These are phyloP conservation scores for Apophysomyces trapeziformis DNA, from an alignment of 371 early-diverging fungal genomes.

Conservation along the genomic window DNA sequence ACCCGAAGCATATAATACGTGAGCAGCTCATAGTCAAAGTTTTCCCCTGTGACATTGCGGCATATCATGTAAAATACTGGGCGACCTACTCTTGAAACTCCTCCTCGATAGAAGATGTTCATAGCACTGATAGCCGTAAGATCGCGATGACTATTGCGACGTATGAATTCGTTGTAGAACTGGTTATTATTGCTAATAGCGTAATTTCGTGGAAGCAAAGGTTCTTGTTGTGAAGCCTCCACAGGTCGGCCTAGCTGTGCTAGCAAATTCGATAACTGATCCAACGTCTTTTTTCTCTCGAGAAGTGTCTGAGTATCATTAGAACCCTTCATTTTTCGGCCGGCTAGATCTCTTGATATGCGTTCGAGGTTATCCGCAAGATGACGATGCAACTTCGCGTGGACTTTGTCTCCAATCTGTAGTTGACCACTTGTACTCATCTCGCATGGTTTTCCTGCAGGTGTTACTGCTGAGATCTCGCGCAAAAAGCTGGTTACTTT, in stretches of 20 bases:
- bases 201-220: conserved; percentile 39
- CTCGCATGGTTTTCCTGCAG: background rate
- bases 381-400: conserved; percentile 41
- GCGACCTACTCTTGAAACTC: conserved; percentile 70
- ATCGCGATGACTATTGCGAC: conserved; percentile 64
- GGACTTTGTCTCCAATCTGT: conserved; percentile 24
- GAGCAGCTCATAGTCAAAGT: conserved; percentile 78
- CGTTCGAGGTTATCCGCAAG: conserved; percentile 45
- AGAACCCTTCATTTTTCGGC: conserved; percentile 18
- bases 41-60: conserved; percentile 68
- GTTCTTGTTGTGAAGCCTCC: conserved; percentile 52
- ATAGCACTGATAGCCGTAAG: conserved; percentile 60
- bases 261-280: conserved; percentile 78
- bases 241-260: conserved; percentile 84
- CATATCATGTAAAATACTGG: conserved; percentile 84
- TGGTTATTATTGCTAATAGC: conserved; percentile 49
- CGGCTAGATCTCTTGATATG: conserved; percentile 35
- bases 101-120: conserved; percentile 78
- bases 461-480: conserved; percentile 49
- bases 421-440: background rate
- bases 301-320: conserved; percentile 29
- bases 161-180: conserved; percentile 74
- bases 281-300: conserved; percentile 58
- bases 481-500: conserved; percentile 61
- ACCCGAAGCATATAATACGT: conserved; percentile 69